Conservation (phyloP, 2,329 filamentous ascomycete species). For the Phaeomoniella chlamydospora region DNA sequence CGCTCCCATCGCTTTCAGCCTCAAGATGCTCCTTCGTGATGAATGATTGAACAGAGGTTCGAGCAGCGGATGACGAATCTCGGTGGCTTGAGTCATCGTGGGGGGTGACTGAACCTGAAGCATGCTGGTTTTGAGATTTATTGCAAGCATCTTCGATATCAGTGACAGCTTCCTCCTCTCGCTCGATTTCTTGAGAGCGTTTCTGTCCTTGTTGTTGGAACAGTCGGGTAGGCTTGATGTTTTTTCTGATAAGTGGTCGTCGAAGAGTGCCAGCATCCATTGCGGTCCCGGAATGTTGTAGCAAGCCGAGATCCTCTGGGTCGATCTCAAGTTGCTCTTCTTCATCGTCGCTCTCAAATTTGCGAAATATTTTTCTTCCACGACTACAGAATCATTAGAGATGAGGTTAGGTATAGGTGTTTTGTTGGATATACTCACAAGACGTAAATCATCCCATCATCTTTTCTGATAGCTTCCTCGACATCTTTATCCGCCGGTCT, state of each 20-base stretch:
- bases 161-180: constrained; percentile 38
- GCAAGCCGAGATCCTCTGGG: constrained; percentile 23
- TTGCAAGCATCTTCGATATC: constrained; percentile 33
- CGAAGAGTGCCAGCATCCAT: constrained; percentile 15
- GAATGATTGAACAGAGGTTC: constrained; percentile 2
- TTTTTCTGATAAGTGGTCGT: constrained; percentile 38
- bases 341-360: constrained; percentile 29
- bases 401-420: constrained; percentile 2
- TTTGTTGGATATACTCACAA: constrained; percentile 36
- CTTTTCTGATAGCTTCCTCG: constrained; percentile 33
- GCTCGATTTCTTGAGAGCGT: constrained; percentile 20
- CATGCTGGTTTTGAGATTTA: constrained; percentile 4
- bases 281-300: constrained; percentile 23
- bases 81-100: constrained; percentile 4
- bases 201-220: constrained; percentile 35
- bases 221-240: constrained; percentile 45
- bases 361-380: constrained; percentile 46
- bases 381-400: constrained; percentile 27
- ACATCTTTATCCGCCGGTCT: constrained; percentile 23
- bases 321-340: constrained; percentile 21
- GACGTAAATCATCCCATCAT: constrained; percentile 45
- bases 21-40: constrained; percentile 3
- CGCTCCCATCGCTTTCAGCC: neutral
- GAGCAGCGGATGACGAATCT: neutral
- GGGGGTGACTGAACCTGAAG: constrained; percentile 7